These are phyloP conservation scores for Fusarium mexicanum DNA, from an alignment of 2,329 filamentous ascomycete species.

Conservation along the genomic window DNA sequence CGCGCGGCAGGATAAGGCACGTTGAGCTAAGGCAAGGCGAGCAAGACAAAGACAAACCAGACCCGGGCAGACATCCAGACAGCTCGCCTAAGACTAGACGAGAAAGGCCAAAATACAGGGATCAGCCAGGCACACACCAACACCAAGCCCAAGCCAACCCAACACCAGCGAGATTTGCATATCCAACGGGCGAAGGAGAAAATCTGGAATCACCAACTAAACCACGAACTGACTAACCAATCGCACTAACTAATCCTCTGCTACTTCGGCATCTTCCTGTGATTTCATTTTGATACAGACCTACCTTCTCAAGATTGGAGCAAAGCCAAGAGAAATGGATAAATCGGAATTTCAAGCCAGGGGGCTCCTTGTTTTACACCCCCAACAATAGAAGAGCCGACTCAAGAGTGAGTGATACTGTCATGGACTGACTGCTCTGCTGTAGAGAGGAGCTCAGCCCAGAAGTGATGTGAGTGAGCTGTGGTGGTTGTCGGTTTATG, in stretches of 20 bases:
- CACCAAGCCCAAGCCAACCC: neutral
- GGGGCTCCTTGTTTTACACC: conserved; percentile 3
- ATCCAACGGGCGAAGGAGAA: conserved; percentile 1
- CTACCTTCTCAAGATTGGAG: conserved; percentile 7
- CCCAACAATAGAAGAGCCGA: conserved; percentile 19
- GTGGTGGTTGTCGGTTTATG: conserved; percentile 1
- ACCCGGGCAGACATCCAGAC: conserved; percentile 10
- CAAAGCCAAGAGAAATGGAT: neutral
- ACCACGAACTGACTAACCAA: neutral
- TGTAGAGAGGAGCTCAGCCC: neutral
- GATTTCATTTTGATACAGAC: conserved; percentile 15
- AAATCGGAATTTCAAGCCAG: neutral
- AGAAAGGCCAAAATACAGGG: conserved; percentile 12
- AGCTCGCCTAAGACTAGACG: conserved; percentile 2
- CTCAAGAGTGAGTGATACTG: neutral
- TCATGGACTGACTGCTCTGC: neutral
- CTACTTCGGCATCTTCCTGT: conserved; percentile 17
- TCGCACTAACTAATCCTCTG: neutral
- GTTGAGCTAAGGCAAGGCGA: conserved; percentile 20
- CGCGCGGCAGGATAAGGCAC: conserved; percentile 29
- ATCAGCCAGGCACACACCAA: conserved; percentile 20
- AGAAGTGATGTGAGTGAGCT: conserved; percentile 1
- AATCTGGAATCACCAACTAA: conserved; percentile 13
- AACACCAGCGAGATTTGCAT: conserved; percentile 6
- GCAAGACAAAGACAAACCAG: conserved; percentile 6